Evolutionary conservation across 306 rosid genomes (phyloP).

Genomic region (Malus fusca): DNA sequence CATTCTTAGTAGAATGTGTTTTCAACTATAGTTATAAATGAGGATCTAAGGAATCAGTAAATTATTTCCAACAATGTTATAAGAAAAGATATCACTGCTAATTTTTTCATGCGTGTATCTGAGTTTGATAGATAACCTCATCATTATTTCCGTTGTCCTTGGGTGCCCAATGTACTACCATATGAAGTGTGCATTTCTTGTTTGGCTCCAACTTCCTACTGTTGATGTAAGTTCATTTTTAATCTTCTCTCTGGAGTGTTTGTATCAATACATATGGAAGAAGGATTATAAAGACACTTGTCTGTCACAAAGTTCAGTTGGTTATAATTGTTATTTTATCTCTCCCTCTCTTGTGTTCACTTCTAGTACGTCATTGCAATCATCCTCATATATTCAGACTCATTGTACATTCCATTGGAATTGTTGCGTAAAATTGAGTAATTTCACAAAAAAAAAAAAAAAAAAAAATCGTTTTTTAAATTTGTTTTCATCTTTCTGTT

Average conservation of each 20-base stretch:
- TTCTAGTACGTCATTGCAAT: too few relatives aligned
- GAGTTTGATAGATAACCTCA: not conserved
- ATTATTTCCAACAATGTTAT: not conserved
- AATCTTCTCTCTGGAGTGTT: not conserved
- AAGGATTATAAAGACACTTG: too few relatives aligned
- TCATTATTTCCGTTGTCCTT: constrained; percentile 4
- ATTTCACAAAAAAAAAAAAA: too few relatives aligned
- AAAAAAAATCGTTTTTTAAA: too few relatives aligned
- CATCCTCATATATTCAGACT: too few relatives aligned
- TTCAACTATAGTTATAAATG: not conserved
- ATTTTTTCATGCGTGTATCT: not conserved
- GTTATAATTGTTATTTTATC: too few relatives aligned
- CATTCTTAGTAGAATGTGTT: not conserved
- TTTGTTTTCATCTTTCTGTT: too few relatives aligned
- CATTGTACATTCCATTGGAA: too few relatives aligned
- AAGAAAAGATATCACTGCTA: not conserved
- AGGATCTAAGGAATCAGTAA: not conserved
- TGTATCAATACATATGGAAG: too few relatives aligned
- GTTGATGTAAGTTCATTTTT: constrained; percentile 41
- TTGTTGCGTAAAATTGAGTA: too few relatives aligned
- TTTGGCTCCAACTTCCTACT: constrained; percentile 96
- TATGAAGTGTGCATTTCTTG: constrained; percentile 86
- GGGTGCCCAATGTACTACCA: constrained; percentile 94
- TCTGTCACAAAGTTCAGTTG: too few relatives aligned
- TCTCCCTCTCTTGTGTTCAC: too few relatives aligned